phyloP scores from a whole-genome alignment of 2,329 filamentous ascomycete species.

The Nigrospora oryzae region DNA sequence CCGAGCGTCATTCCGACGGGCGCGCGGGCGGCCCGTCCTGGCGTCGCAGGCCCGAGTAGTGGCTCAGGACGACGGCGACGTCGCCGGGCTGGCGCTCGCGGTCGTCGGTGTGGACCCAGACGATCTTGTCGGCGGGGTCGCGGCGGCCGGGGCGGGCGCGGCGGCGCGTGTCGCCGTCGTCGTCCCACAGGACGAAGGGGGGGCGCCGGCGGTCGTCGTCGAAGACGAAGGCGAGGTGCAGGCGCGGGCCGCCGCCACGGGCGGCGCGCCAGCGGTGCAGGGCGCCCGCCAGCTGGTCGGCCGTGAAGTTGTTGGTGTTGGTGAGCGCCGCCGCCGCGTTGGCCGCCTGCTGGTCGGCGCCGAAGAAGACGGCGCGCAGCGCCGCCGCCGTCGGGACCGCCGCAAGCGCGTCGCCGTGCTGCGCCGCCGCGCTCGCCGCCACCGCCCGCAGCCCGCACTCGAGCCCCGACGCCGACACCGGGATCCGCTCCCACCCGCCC shows the following conservation, averaged over 20 bases:
- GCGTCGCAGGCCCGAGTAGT: conserved; percentile 1
- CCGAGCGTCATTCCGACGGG: neutral
- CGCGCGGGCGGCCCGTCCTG: neutral
- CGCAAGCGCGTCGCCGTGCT: neutral
- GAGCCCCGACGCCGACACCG: too few species aligned
- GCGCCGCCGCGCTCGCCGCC: too few species aligned
- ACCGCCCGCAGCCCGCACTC: too few species aligned
- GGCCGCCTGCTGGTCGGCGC: neutral
- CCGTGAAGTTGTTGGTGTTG: conserved; percentile 2
- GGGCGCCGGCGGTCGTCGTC: neutral
- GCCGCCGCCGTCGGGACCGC: neutral
- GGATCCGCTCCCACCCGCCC: too few species aligned
- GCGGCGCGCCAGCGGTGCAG: neutral
- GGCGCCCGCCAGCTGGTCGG: conserved; percentile 2
- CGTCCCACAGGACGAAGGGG: neutral
- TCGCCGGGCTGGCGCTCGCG: neutral
- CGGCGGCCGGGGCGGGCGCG: too few species aligned
- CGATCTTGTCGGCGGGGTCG: neutral
- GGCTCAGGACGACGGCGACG: neutral
- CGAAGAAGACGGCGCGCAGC: neutral
- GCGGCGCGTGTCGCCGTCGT: neutral
- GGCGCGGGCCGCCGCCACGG: neutral
- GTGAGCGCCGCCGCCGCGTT: neutral
- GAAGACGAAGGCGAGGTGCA: conserved; percentile 1
- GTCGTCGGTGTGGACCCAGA: conserved; percentile 2